These are phyloP conservation scores for Solanum acaule DNA, from an alignment of 257 asterid genomes.

Conservation along the genomic window DNA sequence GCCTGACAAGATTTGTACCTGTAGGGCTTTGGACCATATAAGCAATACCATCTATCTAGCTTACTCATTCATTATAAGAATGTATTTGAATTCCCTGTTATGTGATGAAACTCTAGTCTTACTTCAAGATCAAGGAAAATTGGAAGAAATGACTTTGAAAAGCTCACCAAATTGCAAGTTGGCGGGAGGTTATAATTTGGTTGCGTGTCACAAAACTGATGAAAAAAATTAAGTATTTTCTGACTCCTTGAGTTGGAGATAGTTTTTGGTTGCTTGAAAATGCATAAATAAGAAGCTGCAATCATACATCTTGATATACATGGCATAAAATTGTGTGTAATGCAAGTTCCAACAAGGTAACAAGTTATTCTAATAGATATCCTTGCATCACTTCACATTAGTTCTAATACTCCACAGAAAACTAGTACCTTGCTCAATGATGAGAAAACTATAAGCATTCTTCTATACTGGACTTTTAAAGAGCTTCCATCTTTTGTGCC, in stretches of 20 bases:
- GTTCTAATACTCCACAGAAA: not conserved
- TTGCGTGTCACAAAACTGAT: not conserved
- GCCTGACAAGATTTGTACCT: not conserved
- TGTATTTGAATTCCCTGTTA: not conserved
- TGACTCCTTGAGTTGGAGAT: not conserved
- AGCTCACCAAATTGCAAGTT: not conserved
- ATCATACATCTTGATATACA: not conserved
- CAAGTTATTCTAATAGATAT: not conserved
- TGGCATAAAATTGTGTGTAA: not conserved
- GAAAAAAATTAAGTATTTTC: not conserved
- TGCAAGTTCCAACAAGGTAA: not conserved
- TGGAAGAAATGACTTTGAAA: not conserved
- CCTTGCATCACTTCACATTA: not conserved
- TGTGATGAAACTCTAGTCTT: no score
- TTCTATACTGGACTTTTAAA: constrained; percentile 1
- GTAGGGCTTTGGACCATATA: not conserved
- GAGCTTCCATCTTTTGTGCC: constrained; percentile 64
- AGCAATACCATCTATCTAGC: not conserved
- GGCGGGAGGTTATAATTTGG: not conserved
- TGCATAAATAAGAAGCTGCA: not conserved
- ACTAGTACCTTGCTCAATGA: not conserved
- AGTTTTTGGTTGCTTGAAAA: not conserved
- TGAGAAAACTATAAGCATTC: not conserved
- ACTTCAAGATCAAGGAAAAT: not conserved
- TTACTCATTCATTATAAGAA: not conserved